Conservation (phyloP, 2,329 filamentous ascomycete genomes). For the Exutisphaerella laricina region DNA sequence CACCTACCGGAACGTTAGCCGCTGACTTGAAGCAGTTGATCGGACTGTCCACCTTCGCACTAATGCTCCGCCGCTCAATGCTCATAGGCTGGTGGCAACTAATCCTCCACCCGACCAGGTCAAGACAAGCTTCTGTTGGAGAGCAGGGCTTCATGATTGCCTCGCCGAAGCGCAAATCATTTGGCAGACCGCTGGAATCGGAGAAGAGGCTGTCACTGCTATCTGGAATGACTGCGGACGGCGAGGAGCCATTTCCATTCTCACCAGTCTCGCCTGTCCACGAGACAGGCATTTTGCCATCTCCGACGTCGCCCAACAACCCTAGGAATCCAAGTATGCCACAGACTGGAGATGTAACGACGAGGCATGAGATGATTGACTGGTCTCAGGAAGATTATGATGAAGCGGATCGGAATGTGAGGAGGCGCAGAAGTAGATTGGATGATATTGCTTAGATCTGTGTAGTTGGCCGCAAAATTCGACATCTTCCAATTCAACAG, state of each 20-base stretch:
- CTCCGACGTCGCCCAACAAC: conserved; percentile 2
- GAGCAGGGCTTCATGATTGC: conserved; percentile 14
- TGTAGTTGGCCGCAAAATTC: not conserved
- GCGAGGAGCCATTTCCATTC: not conserved
- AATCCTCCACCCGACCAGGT: conserved; percentile 15
- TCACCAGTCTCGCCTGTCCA: not conserved
- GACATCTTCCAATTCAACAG: not conserved
- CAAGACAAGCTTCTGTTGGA: conserved; percentile 8
- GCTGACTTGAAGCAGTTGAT: conserved; percentile 53
- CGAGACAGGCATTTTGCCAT: conserved; percentile 7
- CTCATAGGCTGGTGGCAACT: conserved; percentile 68
- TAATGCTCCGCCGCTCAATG: conserved; percentile 73
- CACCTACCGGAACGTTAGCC: not conserved
- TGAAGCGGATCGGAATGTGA: conserved; percentile 3
- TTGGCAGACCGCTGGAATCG: conserved; percentile 12
- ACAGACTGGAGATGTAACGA: conserved; percentile 15
- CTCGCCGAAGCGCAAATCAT: conserved; percentile 16
- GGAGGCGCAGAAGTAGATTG: conserved; percentile 1
- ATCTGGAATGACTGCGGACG: not conserved
- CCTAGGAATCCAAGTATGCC: conserved; percentile 7
- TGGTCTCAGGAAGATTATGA: conserved; percentile 13
- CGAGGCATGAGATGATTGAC: conserved; percentile 17
- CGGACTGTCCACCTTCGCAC: conserved; percentile 69
- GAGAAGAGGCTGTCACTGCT: conserved; percentile 6
- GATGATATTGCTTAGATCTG: conserved; percentile 1